Percentiles rank a stretch among this genome's conserved stretches.
phyloP scores from a whole-genome alignment of 345 rosid genomes.

The Eucalyptus curtisii region DNA sequence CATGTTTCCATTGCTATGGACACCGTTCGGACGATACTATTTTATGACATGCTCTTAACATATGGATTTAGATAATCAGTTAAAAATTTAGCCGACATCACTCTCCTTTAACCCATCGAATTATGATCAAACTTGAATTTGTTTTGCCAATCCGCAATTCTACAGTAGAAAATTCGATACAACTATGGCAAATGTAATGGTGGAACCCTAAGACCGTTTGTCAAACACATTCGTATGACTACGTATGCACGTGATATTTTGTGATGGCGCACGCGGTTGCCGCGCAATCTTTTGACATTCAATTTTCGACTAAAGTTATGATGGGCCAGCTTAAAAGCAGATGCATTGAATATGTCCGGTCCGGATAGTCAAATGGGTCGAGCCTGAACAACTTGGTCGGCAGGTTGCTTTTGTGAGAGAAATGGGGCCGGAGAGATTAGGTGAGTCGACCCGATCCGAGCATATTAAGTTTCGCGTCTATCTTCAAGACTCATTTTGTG shows the following conservation, averaged over 20 bases:
- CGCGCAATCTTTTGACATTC: not conserved
- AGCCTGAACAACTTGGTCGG: not conserved
- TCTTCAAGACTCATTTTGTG: not conserved
- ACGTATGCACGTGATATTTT: not conserved
- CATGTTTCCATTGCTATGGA: not conserved
- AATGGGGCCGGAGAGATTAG: not conserved
- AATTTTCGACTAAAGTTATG: not conserved
- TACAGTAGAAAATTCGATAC: not conserved
- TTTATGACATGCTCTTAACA: not conserved
- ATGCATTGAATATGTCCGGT: not conserved
- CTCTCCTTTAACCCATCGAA: not conserved
- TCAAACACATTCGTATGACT: not conserved
- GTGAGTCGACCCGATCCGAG: not conserved
- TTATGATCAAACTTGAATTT: not conserved
- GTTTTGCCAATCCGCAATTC: not conserved
- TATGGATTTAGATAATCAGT: not conserved
- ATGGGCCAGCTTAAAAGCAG: not conserved
- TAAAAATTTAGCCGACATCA: not conserved
- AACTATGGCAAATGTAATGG: not conserved
- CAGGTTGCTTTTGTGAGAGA: not conserved
- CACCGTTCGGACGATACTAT: not conserved
- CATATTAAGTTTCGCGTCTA: not conserved
- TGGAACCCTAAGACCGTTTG: not conserved
- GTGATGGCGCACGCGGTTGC: not conserved
- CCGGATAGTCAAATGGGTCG: not conserved